A percentile compares a stretch with the other conserved stretches of the same genome.
These are phyloP conservation scores for Solanum pinnatisectum DNA, from an alignment of 257 asterid genomes.

Conservation along the genomic window DNA sequence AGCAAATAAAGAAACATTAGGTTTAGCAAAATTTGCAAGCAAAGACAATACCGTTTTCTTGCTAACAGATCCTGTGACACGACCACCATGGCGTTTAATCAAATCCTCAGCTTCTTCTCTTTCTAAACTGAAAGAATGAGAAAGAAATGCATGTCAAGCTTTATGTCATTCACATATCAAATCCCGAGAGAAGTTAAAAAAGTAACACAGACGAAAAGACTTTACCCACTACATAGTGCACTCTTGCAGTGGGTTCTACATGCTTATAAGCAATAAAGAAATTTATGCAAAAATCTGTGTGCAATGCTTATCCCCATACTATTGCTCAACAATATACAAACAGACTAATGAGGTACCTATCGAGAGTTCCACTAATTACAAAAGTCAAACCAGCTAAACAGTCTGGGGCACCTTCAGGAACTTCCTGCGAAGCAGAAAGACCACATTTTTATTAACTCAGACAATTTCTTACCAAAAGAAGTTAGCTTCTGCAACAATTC, in stretches of 20 bases:
- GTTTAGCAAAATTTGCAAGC: neutral
- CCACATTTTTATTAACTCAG: neutral
- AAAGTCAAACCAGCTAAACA: conserved; percentile 90
- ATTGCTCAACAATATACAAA: neutral
- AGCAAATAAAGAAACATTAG: neutral
- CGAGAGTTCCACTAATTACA: conserved; percentile 98
- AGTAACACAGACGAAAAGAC: neutral
- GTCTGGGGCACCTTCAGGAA: conserved; percentile 87
- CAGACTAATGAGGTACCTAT: conserved; percentile 48
- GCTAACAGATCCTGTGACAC: conserved; percentile 98
- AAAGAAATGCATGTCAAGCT: neutral
- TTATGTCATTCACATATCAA: neutral
- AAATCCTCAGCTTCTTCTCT: conserved; percentile 99
- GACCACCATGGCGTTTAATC: conserved; percentile 94
- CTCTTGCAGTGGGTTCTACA: neutral
- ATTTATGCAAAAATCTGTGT: neutral
- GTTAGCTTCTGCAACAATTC: neutral
- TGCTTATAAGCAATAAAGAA: neutral
- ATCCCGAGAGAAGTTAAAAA: neutral
- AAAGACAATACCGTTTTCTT: conserved; percentile 68
- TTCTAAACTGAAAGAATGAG: conserved; percentile 64
- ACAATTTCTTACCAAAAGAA: neutral
- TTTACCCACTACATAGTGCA: neutral
- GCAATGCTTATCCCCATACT: neutral
- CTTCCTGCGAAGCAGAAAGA: conserved; percentile 53